Evolutionary conservation across 306 rosid genomes (phyloP).

Genomic region (Glycine tomentella): DNA sequence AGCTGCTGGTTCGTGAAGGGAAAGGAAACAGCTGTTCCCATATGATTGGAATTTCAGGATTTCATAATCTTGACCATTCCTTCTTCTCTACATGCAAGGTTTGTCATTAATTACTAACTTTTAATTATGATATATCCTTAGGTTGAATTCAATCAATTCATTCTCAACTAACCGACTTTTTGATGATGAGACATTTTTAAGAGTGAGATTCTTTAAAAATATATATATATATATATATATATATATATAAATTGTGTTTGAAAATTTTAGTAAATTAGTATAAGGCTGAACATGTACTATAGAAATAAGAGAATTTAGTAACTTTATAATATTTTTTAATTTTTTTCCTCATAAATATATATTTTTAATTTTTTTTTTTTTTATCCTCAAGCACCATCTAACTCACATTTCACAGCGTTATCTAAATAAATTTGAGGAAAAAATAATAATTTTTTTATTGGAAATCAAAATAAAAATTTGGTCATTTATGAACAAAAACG

Average conservation of each 20-base stretch:
- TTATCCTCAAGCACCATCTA: no score
- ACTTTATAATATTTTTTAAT: no score
- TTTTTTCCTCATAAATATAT: no score
- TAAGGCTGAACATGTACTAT: not conserved
- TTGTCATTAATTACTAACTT: not conserved
- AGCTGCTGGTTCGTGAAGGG: slow-evolving; percentile 34
- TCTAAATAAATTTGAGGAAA: no score
- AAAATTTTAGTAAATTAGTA: no score
- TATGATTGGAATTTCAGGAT: slow-evolving; percentile 60
- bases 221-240: no score
- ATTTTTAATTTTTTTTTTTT: no score
- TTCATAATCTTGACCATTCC: slow-evolving; percentile 40
- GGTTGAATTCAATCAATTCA: not conserved
- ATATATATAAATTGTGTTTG: not conserved
- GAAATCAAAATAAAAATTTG: no score
- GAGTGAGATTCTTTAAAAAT: not conserved
- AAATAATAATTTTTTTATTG: no score
- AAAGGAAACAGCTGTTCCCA: slow-evolving; percentile 24
- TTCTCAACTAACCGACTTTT: not conserved
- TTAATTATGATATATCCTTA: not conserved
- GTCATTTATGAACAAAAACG: no score
- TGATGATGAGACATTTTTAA: not conserved
- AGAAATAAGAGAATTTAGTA: no score
- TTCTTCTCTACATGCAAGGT: slow-evolving; percentile 70
- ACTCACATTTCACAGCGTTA: no score